Evolutionary conservation across 2,329 filamentous ascomycete genomes (phyloP).

Genomic region (Phyllosticta paracitricarpa): DNA sequence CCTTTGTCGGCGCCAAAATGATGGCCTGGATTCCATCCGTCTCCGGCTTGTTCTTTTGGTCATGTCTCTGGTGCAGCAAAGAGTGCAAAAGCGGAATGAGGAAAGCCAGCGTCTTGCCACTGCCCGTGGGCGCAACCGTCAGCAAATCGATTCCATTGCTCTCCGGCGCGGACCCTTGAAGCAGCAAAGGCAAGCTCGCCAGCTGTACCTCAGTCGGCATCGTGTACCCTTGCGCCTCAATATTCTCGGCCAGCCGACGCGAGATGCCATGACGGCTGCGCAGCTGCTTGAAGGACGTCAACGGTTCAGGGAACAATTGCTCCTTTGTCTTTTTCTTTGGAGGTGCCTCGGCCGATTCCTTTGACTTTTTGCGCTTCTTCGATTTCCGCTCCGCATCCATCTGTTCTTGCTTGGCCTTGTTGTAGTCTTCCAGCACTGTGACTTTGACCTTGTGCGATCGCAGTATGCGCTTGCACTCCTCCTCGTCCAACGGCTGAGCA

Average conservation of each 20-base stretch:
- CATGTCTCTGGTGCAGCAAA: slow-evolving; percentile 37
- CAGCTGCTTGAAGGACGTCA: slow-evolving; percentile 68
- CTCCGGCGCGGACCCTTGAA: slow-evolving; percentile 11
- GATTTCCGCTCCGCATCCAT: slow-evolving; percentile 46
- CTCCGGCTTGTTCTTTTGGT: slow-evolving; percentile 2
- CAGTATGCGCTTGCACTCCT: slow-evolving; percentile 63
- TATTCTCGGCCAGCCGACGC: slow-evolving; percentile 62
- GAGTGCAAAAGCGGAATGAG: slow-evolving; percentile 76
- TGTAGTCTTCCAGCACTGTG: slow-evolving; percentile 53
- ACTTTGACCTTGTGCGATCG: slow-evolving; percentile 78
- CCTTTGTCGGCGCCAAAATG: slow-evolving; percentile 41
- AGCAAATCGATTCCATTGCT: slow-evolving; percentile 58
- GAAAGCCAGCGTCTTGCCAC: slow-evolving; percentile 92
- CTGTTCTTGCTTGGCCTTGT: slow-evolving; percentile 29
- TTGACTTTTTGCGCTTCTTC: slow-evolving; percentile 38
- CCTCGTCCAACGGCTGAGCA: slow-evolving; percentile 46
- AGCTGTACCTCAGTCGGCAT: slow-evolving; percentile 92
- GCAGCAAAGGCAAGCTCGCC: slow-evolving; percentile 67
- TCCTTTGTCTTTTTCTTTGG: slow-evolving; percentile 31
- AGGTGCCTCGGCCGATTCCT: slow-evolving; percentile 26
- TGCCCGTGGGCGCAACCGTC: slow-evolving; percentile 86
- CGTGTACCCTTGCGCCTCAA: slow-evolving; percentile 73
- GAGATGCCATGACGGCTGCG: slow-evolving; percentile 63
- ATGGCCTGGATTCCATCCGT: slow-evolving; percentile 23
- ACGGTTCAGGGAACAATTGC: slow-evolving; percentile 64